phyloP scores from a whole-genome alignment of 2,329 filamentous ascomycete genomes.

The Fusarium sp. region DNA sequence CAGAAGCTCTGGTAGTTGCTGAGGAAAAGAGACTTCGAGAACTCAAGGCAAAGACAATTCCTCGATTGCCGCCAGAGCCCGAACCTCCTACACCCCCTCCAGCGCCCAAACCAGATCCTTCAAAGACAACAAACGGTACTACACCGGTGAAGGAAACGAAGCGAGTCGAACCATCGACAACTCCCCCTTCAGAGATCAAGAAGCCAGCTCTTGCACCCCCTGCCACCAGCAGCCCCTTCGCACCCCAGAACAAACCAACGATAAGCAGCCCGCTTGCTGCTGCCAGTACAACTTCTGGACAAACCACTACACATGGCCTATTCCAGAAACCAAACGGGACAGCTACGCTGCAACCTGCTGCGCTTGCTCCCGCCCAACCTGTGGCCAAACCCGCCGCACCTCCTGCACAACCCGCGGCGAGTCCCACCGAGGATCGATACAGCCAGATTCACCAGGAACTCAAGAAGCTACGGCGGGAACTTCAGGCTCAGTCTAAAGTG shows the following conservation, averaged over 20 bases:
- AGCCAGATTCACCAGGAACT: slow-evolving; percentile 73
- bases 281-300: slow-evolving; percentile 7
- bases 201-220: slow-evolving; percentile 26
- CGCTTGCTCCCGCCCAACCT: slow-evolving; percentile 3
- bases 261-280: slow-evolving; percentile 34
- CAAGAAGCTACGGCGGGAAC: slow-evolving; percentile 72
- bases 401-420: slow-evolving; percentile 8
- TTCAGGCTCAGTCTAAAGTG: slow-evolving; percentile 65
- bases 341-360: slow-evolving; percentile 3
- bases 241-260: slow-evolving; percentile 37
- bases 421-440: slow-evolving; percentile 55
- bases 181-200: slow-evolving; percentile 33
- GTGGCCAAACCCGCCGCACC: slow-evolving; percentile 21
- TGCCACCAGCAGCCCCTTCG: slow-evolving; percentile 32
- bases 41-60: slow-evolving; percentile 57
- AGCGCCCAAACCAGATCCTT: slow-evolving; percentile 31
- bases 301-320: slow-evolving; percentile 16
- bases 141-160: slow-evolving; percentile 35
- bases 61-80: slow-evolving; percentile 54
- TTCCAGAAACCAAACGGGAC: slow-evolving; percentile 34
- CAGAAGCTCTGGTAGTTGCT: slow-evolving; percentile 57
- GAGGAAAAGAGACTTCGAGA: slow-evolving; percentile 61
- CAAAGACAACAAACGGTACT: slow-evolving; percentile 29
- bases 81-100: slow-evolving; percentile 38
- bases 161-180: slow-evolving; percentile 32